phyloP scores from a whole-genome alignment of 2,329 filamentous ascomycete genomes.

The Escovopsis sp. region DNA sequence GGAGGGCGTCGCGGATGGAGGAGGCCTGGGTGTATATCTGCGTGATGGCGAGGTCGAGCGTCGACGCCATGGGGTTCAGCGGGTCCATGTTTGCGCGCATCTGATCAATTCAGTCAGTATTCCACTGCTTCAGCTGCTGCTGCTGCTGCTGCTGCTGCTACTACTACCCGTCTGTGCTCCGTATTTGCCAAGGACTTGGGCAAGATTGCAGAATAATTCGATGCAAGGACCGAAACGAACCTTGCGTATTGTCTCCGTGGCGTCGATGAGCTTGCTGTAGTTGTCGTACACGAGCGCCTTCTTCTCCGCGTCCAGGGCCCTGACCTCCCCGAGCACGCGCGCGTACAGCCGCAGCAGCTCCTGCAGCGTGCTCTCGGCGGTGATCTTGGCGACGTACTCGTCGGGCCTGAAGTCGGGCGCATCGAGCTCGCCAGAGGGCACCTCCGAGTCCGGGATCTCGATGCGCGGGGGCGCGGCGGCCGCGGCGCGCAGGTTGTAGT shows the following conservation, averaged over 20 bases:
- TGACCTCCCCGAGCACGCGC: slow-evolving; percentile 62
- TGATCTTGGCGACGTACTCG: slow-evolving; percentile 47
- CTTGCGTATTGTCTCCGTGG: slow-evolving; percentile 87
- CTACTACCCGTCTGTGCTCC: too few relatives aligned
- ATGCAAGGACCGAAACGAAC: slow-evolving; percentile 17
- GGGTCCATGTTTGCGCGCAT: slow-evolving; percentile 76
- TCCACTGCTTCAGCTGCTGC: neutral
- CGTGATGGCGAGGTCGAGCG: slow-evolving; percentile 56
- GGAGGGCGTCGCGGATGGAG: slow-evolving; percentile 37
- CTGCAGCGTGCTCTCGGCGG: slow-evolving; percentile 49
- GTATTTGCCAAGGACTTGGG: too few relatives aligned
- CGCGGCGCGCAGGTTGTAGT: slow-evolving; percentile 61
- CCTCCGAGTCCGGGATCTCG: slow-evolving; percentile 36
- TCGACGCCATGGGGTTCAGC: slow-evolving; percentile 57
- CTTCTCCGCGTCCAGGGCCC: slow-evolving; percentile 84
- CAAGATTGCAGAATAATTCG: too few relatives aligned
- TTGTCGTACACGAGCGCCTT: slow-evolving; percentile 98
- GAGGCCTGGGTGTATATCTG: slow-evolving; percentile 54
- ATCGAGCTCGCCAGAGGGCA: slow-evolving; percentile 60
- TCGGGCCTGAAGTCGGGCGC: slow-evolving; percentile 55
- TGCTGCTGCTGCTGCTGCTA: neutral
- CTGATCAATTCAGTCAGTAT: slow-evolving; percentile 16
- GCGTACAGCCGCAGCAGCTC: slow-evolving; percentile 59
- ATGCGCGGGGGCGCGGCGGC: slow-evolving; percentile 24
- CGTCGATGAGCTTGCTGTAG: slow-evolving; percentile 91